These are phyloP conservation scores for Aspergillus felis DNA, from an alignment of 2,329 filamentous ascomycete genomes.

Conservation along the genomic window DNA sequence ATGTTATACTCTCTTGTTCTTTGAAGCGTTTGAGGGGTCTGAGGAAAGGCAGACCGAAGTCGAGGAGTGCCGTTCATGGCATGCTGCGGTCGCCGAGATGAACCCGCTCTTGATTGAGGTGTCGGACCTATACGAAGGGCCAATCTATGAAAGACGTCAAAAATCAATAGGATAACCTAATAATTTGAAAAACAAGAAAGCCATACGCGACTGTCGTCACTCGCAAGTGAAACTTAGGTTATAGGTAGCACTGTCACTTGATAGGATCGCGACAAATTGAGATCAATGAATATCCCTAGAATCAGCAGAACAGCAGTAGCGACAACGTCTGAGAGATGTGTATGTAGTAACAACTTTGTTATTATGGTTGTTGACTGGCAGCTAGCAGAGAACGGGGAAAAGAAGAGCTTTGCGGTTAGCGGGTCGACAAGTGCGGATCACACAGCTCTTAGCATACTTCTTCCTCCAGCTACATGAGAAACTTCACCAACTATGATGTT, in stretches of 20 bases:
- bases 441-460: not conserved
- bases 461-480: no score
- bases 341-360: not conserved
- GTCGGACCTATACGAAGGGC: constrained; percentile 4
- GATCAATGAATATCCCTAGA: not conserved
- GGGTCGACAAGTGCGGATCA: not conserved
- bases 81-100: constrained; percentile 44
- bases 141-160: not conserved
- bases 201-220: not conserved
- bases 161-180: not conserved
- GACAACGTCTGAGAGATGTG: not conserved
- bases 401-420: not conserved
- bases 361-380: not conserved
- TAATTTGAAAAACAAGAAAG: not conserved
- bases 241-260: not conserved
- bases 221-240: not conserved
- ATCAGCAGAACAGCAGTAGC: not conserved
- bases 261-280: not conserved
- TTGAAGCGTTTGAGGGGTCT: constrained; percentile 59
- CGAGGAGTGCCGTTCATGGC: constrained; percentile 81
- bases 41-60: constrained; percentile 76
- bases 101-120: constrained; percentile 2
- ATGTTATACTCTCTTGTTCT: constrained; percentile 31
- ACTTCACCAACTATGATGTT: no score
- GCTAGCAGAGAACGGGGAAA: not conserved